Base-by-base conservation (phyloP, 108 stramenopile species). In the Cyclotella atomus region DNA sequence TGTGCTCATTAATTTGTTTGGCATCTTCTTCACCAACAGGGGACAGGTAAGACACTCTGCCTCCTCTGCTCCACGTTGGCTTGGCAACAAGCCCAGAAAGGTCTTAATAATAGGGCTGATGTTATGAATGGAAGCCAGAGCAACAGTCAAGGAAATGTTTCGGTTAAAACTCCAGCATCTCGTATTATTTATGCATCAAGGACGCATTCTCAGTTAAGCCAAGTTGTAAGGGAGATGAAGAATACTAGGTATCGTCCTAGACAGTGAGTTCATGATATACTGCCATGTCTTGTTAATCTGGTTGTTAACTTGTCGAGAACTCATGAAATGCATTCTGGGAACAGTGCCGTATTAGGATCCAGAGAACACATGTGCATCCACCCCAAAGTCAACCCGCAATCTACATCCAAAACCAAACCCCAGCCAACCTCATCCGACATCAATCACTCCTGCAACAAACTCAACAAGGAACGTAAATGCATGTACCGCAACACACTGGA, bases 291-390 rank as follows among this genome's bases (percentile, higher is more conserved):
- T 52, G 4, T 52, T 52, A 21, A 8, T 52, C n/a, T 23, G 21
- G 17, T 8, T 52, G 20, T 52, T 7, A 52, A 41, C 7, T 9
- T 9, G 38, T 41, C 12, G 7, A 9, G 9, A 9, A 9, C 38
- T 9, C 38, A 41, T 41, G 7, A 7, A 41, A 41, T 41, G 9
- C 38, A 41, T 41, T 12, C 12, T 41, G 38, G 7, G 9, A 9
- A 9, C 38, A 60, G 59, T 68, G 94, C 96, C 14, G 84, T 99
- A 2, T 77, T 99, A 15, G 98, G 96, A 24, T 96, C 96, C 7
- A 63, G 98, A 56, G 98, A 99, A 71, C 98, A 99, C 77, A 95
- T 97, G 87, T 98, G 97, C 80, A 91, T 98, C 36, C 91, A 98
- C 83, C 93, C 93, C 4, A 91, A 94, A 76, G 93, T 97, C 17